Evolutionary conservation across 2,329 filamentous ascomycete genomes (phyloP).

Genomic region (Volutella citrinella): DNA sequence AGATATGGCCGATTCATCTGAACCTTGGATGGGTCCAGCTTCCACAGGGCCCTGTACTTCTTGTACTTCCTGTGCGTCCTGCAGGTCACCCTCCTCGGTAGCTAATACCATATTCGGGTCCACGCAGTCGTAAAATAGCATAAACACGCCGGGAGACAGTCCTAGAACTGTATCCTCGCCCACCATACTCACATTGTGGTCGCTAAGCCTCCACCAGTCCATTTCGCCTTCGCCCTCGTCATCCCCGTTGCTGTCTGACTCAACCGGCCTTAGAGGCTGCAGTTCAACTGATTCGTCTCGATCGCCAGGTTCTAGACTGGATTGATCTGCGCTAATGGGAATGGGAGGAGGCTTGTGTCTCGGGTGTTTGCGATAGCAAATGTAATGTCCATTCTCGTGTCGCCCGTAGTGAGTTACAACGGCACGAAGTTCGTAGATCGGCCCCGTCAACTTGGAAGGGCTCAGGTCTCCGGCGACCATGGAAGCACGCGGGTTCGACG

Average conservation of each 20-base stretch:
- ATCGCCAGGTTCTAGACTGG: conserved; percentile 14
- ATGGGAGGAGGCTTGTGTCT: conserved; percentile 16
- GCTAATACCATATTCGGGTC: conserved; percentile 49
- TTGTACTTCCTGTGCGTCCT: conserved; percentile 21
- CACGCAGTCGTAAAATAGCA: conserved; percentile 90
- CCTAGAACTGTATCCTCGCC: conserved; percentile 69
- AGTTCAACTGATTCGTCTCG: conserved; percentile 5
- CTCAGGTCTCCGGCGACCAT: conserved; percentile 63
- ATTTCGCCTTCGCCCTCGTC: conserved; percentile 33
- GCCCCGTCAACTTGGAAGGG: conserved; percentile 52
- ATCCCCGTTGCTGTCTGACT: conserved; percentile 7
- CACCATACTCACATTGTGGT: conserved; percentile 76
- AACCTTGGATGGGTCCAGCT: too few relatives aligned
- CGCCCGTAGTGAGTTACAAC: conserved; percentile 86
- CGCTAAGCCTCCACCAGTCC: conserved; percentile 89
- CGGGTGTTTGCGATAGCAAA: conserved; percentile 78
- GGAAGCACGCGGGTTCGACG: conserved; percentile 63
- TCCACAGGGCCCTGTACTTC: too few relatives aligned
- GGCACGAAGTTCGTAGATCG: conserved; percentile 74
- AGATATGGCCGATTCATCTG: too few relatives aligned
- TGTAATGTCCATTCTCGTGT: conserved; percentile 94
- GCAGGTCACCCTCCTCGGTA: conserved; percentile 23
- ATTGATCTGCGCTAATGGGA: conserved; percentile 1
- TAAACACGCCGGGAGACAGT: conserved; percentile 78
- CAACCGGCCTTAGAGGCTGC: conserved; percentile 1